Percentiles rank a stretch among this genome's conserved stretches.
Conservation (phyloP, 768 basidiomycete genomes). For the Tephrocybe sp. region DNA sequence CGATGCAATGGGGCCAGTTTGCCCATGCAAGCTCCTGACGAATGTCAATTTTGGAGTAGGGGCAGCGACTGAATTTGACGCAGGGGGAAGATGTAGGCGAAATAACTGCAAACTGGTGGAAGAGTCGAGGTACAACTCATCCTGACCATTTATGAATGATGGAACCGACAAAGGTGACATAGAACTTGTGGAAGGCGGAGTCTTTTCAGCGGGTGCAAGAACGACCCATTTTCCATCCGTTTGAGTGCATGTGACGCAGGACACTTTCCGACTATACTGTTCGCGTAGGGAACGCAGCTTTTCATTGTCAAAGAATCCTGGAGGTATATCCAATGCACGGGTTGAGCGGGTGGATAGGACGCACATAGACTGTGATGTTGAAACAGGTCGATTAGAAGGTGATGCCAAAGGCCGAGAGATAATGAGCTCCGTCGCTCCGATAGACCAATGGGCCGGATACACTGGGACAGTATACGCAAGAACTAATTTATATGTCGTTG, state of each 20-base stretch:
- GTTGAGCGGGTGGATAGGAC: constrained; percentile 60
- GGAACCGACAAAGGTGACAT: constrained; percentile 14
- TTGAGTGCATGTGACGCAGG: constrained; percentile 66
- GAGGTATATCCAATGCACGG: constrained; percentile 68
- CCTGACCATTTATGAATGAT: background rate
- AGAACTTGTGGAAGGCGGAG: constrained; percentile 18
- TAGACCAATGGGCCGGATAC: constrained; percentile 79
- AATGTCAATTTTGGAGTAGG: constrained; percentile 66
- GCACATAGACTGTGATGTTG: constrained; percentile 32
- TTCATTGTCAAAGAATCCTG: constrained; percentile 67
- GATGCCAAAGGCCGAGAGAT: constrained; percentile 41
- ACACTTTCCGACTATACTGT: constrained; percentile 77
- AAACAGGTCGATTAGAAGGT: constrained; percentile 17
- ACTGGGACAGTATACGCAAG: constrained; percentile 75
- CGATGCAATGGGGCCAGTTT: constrained; percentile 60
- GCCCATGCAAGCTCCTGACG: constrained; percentile 69
- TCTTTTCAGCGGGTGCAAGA: constrained; percentile 55
- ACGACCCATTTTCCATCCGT: constrained; percentile 88
- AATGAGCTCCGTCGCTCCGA: constrained; percentile 73
- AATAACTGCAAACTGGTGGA: constrained; percentile 69
- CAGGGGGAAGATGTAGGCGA: constrained; percentile 58
- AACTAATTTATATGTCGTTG: constrained; percentile 65
- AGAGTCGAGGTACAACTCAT: constrained; percentile 26
- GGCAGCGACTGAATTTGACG: constrained; percentile 44
- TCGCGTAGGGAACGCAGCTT: constrained; percentile 63